Conservation (phyloP, 2,329 filamentous ascomycete genomes). For the Paraphoma chrysanthemicola region DNA sequence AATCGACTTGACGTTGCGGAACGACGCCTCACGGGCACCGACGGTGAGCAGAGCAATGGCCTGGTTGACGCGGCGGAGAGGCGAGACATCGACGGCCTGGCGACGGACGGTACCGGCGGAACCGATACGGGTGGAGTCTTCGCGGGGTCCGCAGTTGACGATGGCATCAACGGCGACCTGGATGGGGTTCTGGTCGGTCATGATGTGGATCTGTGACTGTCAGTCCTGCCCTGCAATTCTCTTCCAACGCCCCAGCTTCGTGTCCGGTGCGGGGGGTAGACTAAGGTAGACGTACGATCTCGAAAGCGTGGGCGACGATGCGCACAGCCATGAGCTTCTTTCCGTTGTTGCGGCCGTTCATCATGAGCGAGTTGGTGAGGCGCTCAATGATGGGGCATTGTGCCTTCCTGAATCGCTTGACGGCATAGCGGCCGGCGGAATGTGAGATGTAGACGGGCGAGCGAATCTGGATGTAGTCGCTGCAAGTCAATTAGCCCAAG, state of each 20-base stretch:
- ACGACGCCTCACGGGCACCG: slow-evolving; percentile 96
- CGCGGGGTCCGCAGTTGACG: slow-evolving; percentile 99
- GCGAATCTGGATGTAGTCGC: slow-evolving; percentile 99
- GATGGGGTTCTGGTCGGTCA: slow-evolving; percentile 99
- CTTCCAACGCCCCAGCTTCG: too few relatives aligned
- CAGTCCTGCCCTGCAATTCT: slow-evolving; percentile 12
- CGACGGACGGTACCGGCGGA: slow-evolving; percentile 99
- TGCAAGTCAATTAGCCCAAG: slow-evolving; percentile 56
- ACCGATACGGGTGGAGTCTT: slow-evolving; percentile 99
- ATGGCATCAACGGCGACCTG: slow-evolving; percentile 99
- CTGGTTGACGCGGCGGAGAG: slow-evolving; percentile 99
- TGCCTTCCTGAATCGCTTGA: slow-evolving; percentile 99
- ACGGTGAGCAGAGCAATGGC: slow-evolving; percentile 98
- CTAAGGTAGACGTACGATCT: slow-evolving; percentile 79
- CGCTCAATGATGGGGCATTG: slow-evolving; percentile 99
- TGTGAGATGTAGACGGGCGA: slow-evolving; percentile 98
- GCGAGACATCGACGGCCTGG: slow-evolving; percentile 99
- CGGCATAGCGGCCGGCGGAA: slow-evolving; percentile 97
- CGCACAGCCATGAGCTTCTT: slow-evolving; percentile 99
- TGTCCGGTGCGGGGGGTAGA: too few relatives aligned
- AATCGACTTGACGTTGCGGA: slow-evolving; percentile 99
- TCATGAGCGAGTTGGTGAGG: slow-evolving; percentile 99
- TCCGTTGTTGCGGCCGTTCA: slow-evolving; percentile 99
- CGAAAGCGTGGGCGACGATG: slow-evolving; percentile 98
- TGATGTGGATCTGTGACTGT: slow-evolving; percentile 87